Percentiles rank a stretch among this genome's conserved stretches.
Evolutionary conservation across 1,284 basidiomycete genomes (phyloP).

Genomic region (Fomes fomentarius): DNA sequence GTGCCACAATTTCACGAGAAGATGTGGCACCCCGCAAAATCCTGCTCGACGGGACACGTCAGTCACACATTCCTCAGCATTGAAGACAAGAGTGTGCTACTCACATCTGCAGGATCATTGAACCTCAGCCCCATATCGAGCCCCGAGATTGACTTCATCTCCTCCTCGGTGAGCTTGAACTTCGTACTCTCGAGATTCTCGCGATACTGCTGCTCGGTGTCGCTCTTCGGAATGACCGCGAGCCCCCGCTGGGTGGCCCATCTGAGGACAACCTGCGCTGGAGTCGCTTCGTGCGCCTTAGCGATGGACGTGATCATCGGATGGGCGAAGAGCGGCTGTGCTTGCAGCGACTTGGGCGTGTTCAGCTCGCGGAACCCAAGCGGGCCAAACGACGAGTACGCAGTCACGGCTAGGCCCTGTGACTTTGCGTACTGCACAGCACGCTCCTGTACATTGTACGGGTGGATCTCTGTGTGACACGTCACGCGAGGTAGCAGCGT

Average conservation of each 20-base stretch:
- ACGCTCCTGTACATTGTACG: constrained; percentile 27
- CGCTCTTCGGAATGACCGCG: constrained; percentile 29
- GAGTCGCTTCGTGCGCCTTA: constrained; percentile 19
- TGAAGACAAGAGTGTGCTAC: background rate
- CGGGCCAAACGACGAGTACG: constrained; percentile 32
- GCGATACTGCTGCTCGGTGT: constrained; percentile 21
- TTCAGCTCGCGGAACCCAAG: constrained; percentile 30
- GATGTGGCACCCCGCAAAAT: constrained; percentile 25
- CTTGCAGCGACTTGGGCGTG: constrained; percentile 24
- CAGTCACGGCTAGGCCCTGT: constrained; percentile 28
- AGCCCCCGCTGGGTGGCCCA: constrained; percentile 32
- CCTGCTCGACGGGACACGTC: constrained; percentile 5
- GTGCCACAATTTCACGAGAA: constrained; percentile 15
- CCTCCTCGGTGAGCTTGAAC: constrained; percentile 22
- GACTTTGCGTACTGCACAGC: constrained; percentile 26
- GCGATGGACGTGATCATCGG: constrained; percentile 25
- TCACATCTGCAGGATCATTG: constrained; percentile 31
- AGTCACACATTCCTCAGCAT: background rate
- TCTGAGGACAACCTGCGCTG: constrained; percentile 28
- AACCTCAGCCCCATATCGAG: constrained; percentile 28
- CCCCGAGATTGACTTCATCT: constrained; percentile 23
- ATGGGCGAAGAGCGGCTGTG: constrained; percentile 29
- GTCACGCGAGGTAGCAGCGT: background rate
- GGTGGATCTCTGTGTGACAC: constrained; percentile 26
- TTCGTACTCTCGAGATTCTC: constrained; percentile 25